Percentiles rank a stretch among this genome's conserved stretches.
phyloP scores from a whole-genome alignment of 2,329 filamentous ascomycete species.

The Cryphonectria radicalis region DNA sequence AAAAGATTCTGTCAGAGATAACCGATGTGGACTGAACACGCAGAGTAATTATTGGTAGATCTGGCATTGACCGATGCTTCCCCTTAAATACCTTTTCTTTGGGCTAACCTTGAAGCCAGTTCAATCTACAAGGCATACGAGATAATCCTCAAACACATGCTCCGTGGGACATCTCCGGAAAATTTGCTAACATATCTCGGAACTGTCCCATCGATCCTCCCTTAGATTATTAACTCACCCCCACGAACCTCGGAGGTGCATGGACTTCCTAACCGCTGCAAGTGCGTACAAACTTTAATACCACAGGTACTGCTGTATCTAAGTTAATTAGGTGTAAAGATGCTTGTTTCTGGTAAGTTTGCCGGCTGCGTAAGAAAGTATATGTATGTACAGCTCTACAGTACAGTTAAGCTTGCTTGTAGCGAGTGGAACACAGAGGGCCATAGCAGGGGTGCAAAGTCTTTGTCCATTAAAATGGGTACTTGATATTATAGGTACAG shows the following conservation, averaged over 20 bases:
- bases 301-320: no score
- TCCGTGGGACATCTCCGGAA: constrained; percentile 9
- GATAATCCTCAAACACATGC: background rate
- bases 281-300: no score
- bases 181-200: constrained; percentile 6
- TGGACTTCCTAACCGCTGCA: background rate
- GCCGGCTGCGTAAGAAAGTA: no score
- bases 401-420: background rate
- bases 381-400: background rate
- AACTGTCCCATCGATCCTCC: constrained; percentile 5
- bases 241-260: constrained; percentile 1
- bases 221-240: constrained; percentile 5
- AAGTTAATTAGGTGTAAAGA: no score
- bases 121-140: constrained; percentile 1
- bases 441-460: background rate
- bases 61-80: constrained; percentile 4
- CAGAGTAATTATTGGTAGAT: constrained; percentile 7
- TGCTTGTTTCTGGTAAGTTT: no score
- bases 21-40: background rate
- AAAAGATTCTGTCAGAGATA: background rate
- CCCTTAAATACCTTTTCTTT: constrained; percentile 9
- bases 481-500: background rate
- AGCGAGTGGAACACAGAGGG: background rate
- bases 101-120: constrained; percentile 4
- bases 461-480: background rate